Base-by-base conservation (phyloP, 305 asterid species). In the Ilex paraguariensis region DNA sequence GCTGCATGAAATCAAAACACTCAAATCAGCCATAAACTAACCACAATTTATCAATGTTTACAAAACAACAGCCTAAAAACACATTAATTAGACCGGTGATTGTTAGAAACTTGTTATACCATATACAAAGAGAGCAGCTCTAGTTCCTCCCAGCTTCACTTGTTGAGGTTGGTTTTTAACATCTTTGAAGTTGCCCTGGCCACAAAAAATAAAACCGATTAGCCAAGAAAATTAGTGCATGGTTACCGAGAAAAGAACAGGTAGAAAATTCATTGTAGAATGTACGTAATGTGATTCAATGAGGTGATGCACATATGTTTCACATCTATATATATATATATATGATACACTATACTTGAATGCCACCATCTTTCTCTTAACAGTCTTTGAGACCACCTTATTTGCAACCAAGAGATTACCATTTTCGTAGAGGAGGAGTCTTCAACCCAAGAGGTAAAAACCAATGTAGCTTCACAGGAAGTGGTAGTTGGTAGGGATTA, bases 41-140 rank as follows among this genome's bases (percentile, higher is more conserved):
- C 17, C 15, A 33, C 10, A 51, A 21, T n/a, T 15, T 13, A 10
- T 6, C 21, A 31, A 50, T 7, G 13, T 14, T 9, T 7, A 12
- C 6, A 50, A 14, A 50, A 50, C 6, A 7, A n/a, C 14, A n/a
- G n/a, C n/a, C 10, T 13, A 7, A 40, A 60, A 21, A 0, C 6
- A 28, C 28, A 21, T 21, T 21, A 21, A 21, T 21, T 21, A 45
- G 9, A 6, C 12, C 10, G 16, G 17, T 13, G 12, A 61, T 44
- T 16, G 3, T 8, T 10, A 12, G 54, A 46, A 52, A 17, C n/a
- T 52, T 52, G 28, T 61, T 79, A 21, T 21, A 87, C 95, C 90
- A 65, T 64, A 81, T 60, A 76, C 84, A 51, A 84, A 81, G 13
- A 76, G 5, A 48, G 92, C 52, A 54, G 95, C 92, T 76, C 84